Evolutionary conservation across 2,329 filamentous ascomycete species (phyloP).

Genomic region (Sporothrix luriei): DNA sequence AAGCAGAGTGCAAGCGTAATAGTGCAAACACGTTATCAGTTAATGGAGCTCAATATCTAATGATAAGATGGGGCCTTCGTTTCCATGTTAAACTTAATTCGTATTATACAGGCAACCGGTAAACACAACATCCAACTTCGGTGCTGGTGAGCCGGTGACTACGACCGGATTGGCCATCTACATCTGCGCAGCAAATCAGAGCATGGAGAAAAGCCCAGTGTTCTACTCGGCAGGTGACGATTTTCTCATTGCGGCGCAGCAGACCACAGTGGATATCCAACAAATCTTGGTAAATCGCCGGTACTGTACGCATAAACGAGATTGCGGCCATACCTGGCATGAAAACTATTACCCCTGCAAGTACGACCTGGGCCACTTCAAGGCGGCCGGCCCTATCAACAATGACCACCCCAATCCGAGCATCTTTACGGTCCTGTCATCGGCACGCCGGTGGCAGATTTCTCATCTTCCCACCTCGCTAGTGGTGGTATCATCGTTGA

Average conservation of each 20-base stretch:
- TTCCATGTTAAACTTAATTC: too few species aligned
- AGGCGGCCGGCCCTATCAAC: slow-evolving; percentile 71
- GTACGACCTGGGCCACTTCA: slow-evolving; percentile 78
- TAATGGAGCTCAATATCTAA: too few species aligned
- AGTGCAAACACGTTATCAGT: too few species aligned
- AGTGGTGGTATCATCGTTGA: slow-evolving; percentile 74
- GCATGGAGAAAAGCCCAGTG: slow-evolving; percentile 72
- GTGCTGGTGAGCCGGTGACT: slow-evolving; percentile 75
- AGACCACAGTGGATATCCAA: slow-evolving; percentile 75
- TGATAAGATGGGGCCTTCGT: too few species aligned
- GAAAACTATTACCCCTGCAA: slow-evolving; percentile 81
- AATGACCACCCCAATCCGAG: slow-evolving; percentile 78
- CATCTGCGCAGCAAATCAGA: slow-evolving; percentile 75
- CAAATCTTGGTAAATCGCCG: slow-evolving; percentile 72
- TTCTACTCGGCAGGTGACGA: slow-evolving; percentile 87
- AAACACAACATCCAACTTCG: slow-evolving; percentile 50
- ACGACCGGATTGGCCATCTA: slow-evolving; percentile 83
- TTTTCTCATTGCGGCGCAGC: slow-evolving; percentile 73
- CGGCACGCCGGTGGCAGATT: slow-evolving; percentile 68
- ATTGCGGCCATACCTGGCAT: slow-evolving; percentile 78
- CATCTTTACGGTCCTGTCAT: slow-evolving; percentile 62
- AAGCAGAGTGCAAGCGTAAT: too few species aligned
- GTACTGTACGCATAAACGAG: slow-evolving; percentile 78
- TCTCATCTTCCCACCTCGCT: slow-evolving; percentile 74
- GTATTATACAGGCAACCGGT: too few species aligned